Evolutionary conservation across 345 rosid species (phyloP), one percentile per base, ranked within the genome.

Genomic region (Anacardium occidentale): DNA sequence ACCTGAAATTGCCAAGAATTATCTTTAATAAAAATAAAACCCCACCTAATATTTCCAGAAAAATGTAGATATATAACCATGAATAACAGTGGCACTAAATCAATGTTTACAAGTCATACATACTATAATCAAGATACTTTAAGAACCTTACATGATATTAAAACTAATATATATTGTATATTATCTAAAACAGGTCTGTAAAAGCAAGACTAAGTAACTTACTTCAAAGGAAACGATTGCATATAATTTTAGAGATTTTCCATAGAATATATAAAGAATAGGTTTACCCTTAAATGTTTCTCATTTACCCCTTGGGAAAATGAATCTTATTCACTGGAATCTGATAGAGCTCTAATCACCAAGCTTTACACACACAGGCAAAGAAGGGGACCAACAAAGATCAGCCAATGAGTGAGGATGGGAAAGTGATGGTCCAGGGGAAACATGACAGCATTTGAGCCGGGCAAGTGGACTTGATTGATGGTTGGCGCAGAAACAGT

Each of bases 1-100:
- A 87, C 98, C 97, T 90, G 81, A 24, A 81, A 59, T 42, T 22
- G 20, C 21, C 24, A 68, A 59, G 3, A 37, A 3, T 48, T 57
- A 25, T 75, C 72, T 44, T 34, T 63, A 44, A 60, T 37, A 15
- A 13, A 64, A 47, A 44, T 26, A 37, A 65, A 14, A 14, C 53
- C 53, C 53, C 53, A 15, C 53, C 18, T 50, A 6, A 14, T 50
- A 7, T 4, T 15, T 50, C 15, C 14, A 15, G 14, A 10, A 47
- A n/a, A 47, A 47, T 47, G 11, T 47, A 47, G 10, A 47, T 10
- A 47, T 44, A 44, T 44, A 7, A 8, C 32, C 32, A 44, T 7
- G 1, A 12, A 47, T 10, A 47, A 47, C 51, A 10, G 14, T 47
- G 10, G 22, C 12, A 47, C 48, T 12, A 45, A 63, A 21, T 50